Evolutionary conservation across 164 flowering plant genomes (phyloP), one percentile per base, ranked within the genome.

Genomic region (Nymphaea colorata): DNA sequence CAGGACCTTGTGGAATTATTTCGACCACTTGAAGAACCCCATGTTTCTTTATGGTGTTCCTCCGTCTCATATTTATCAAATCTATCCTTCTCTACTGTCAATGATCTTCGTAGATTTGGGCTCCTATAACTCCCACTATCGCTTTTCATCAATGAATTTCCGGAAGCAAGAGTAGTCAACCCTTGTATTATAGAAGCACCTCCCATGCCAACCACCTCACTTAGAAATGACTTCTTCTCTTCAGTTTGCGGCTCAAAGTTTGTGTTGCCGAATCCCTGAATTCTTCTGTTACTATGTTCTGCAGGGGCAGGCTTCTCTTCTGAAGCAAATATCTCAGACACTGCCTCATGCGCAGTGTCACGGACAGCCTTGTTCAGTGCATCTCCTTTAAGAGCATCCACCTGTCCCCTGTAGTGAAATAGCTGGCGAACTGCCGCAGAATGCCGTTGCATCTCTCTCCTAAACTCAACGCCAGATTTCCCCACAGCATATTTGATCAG

Each of bases 361-460:
- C 98, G 80, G 11, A 95, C 98, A 64, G 94, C 86, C 78, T 95
- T 95, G 70, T 95, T 95, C 44, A 85, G 84, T 0, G 98, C 87
- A 86, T 92, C 99, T 17, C 94, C 99, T 64, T 89, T 91, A 72
- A 95, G 69, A 71, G 96, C 90, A 80, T 95, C 98, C 41, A 72
- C 62, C 59, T 90, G 87, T 15, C 98, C 98, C 83, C 83, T 95
- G 79, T 90, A 89, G 72, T 95, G 99, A 72, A 85, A 79, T 69
- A 95, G 82, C 67, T 87, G 92, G 6, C 92, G 87, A 59, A 95
- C 79, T 15, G 89, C 89, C 57, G 77, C 86, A 2, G 98, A 92
- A 73, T 87, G 78, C 66, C 98, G 83, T 76, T 95, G 99, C 96
- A 95, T 90, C 81, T 95, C 97, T 75, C 98, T 86, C 74, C 92